A percentile compares a stretch with the other conserved stretches of the same genome.
Conservation (phyloP, 352 stramenopile species). For the Globisporangium okanoganense region DNA sequence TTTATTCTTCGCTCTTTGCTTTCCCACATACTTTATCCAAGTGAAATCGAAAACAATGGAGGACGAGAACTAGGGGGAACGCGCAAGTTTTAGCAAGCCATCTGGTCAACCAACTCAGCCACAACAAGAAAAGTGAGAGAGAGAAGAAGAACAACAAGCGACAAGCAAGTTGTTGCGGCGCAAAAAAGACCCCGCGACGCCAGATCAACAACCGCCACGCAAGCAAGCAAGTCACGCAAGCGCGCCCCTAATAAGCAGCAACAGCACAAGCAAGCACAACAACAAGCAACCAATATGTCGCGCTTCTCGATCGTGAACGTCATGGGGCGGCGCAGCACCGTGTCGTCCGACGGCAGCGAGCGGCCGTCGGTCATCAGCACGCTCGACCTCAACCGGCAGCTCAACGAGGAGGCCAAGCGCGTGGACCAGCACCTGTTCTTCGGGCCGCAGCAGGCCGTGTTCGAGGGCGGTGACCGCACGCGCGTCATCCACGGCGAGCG, state of each 20-base stretch:
- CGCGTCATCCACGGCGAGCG: constrained; percentile 84
- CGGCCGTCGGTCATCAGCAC: constrained; percentile 68
- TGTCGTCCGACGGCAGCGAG: constrained; percentile 49
- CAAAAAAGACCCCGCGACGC: constrained; percentile 7
- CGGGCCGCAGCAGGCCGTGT: constrained; percentile 63
- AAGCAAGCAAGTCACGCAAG: not conserved
- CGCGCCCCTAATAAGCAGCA: constrained; percentile 1
- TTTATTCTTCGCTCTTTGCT: not conserved
- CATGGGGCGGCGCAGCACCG: constrained; percentile 44
- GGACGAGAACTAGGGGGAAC: not conserved
- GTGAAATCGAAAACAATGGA: constrained; percentile 1
- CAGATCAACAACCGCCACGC: constrained; percentile 3
- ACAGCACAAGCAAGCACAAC: not conserved
- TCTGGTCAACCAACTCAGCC: constrained; percentile 6
- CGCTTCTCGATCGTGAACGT: constrained; percentile 79
- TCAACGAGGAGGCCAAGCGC: constrained; percentile 56
- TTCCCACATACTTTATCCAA: constrained; percentile 1
- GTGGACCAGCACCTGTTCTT: constrained; percentile 82
- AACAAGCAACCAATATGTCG: constrained; percentile 37
- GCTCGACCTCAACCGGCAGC: constrained; percentile 67
- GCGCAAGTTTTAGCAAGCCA: not conserved
- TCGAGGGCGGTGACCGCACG: constrained; percentile 72
- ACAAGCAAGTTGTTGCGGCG: not conserved
- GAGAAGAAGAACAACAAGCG: constrained; percentile 2
- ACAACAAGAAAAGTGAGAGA: not conserved